Conservation (phyloP, 495 filamentous ascomycete species). For the Cercophora samala region DNA sequence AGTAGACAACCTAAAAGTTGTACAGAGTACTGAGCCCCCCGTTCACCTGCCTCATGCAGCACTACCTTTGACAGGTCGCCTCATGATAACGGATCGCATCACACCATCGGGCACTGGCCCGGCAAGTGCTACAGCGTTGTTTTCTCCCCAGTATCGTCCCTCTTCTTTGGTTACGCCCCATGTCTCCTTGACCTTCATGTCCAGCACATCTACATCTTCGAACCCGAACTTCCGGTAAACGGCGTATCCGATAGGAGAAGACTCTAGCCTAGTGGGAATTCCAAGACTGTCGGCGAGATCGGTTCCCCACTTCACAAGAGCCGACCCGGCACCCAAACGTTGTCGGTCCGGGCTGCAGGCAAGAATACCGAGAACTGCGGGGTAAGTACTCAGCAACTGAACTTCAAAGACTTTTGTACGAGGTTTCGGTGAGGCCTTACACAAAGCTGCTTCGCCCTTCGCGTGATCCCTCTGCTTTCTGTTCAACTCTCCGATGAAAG, state of each 20-base stretch:
- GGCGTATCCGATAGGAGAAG: conserved; percentile 30
- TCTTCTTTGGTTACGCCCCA: conserved; percentile 21
- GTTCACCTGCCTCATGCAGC: not conserved
- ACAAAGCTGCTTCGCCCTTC: conserved; percentile 27
- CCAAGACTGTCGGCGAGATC: conserved; percentile 30
- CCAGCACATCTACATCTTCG: conserved; percentile 24
- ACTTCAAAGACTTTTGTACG: conserved; percentile 1
- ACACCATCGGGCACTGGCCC: conserved; percentile 24
- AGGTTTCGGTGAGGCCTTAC: conserved; percentile 20
- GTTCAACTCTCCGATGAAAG: conserved; percentile 29
- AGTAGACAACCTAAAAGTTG: not conserved
- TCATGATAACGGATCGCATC: conserved; percentile 30
- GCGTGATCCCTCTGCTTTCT: conserved; percentile 12
- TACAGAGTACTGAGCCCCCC: not conserved
- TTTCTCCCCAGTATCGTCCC: conserved; percentile 28
- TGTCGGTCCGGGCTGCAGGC: conserved; percentile 24
- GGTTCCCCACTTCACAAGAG: conserved; percentile 26
- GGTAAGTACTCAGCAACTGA: not conserved
- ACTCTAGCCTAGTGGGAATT: conserved; percentile 25
- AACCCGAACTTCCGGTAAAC: conserved; percentile 30
- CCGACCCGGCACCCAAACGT: conserved; percentile 30
- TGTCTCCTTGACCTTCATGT: conserved; percentile 24
- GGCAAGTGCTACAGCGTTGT: conserved; percentile 21
- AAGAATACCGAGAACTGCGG: conserved; percentile 26
- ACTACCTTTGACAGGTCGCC: conserved; percentile 17